Conservation (phyloP, 768 basidiomycete species). For the Gyrodon lividus region DNA sequence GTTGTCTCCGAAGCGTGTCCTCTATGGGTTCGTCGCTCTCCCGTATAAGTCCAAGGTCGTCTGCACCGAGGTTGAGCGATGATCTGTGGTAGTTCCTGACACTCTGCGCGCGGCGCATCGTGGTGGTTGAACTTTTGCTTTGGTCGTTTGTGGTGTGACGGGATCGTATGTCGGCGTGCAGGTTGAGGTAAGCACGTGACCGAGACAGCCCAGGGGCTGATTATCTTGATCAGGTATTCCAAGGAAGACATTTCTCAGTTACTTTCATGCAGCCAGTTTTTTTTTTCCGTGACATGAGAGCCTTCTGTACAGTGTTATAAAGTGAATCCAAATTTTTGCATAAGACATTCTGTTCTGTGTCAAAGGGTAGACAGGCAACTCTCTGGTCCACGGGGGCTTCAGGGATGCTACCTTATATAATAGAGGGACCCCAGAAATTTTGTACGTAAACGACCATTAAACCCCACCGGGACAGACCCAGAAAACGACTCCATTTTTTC, state of each 20-base stretch:
- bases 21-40: conserved; percentile 61
- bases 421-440: conserved; percentile 17
- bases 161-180: neutral
- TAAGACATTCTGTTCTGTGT: too few species aligned
- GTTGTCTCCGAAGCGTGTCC: conserved; percentile 59
- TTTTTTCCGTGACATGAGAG: too few species aligned
- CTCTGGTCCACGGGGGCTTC: conserved; percentile 13
- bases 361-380: neutral
- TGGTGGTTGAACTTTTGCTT: neutral
- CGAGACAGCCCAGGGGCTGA: neutral
- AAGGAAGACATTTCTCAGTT: neutral
- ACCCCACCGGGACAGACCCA: conserved; percentile 15
- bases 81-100: conserved; percentile 54
- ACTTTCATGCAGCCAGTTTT: too few species aligned
- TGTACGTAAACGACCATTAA: conserved; percentile 18
- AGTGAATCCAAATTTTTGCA: neutral
- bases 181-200: conserved; percentile 6
- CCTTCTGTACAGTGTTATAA: neutral
- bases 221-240: neutral
- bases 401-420: conserved; percentile 15
- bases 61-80: conserved; percentile 42
- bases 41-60: conserved; percentile 60
- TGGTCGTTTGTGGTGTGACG: neutral
- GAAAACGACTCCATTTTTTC: conserved; percentile 25
- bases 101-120: conserved; percentile 66